Percentiles rank a stretch among this genome's conserved stretches.
phyloP scores from a whole-genome alignment of 225 moss, liverwort and hornwort species.

The Polytrichum formosum region DNA sequence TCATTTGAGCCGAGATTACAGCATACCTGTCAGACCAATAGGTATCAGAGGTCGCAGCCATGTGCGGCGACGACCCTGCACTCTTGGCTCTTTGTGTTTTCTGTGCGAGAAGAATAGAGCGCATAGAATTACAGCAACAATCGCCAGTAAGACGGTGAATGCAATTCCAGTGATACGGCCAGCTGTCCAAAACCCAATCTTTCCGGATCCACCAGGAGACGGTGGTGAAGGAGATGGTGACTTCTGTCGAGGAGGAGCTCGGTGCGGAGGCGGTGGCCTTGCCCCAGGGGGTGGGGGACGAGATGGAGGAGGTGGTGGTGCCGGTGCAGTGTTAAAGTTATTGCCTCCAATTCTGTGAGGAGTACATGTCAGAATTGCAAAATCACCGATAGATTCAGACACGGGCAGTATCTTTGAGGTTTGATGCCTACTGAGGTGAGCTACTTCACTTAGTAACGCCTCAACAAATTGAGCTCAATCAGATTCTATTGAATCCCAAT shows the following conservation, averaged over 20 bases:
- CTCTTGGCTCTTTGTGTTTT: slow-evolving; percentile 28
- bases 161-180: slow-evolving; percentile 40
- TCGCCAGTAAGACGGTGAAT: slow-evolving; percentile 26
- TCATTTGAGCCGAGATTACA: too few relatives aligned
- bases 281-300: slow-evolving; percentile 7
- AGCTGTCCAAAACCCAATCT: slow-evolving; percentile 39
- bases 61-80: slow-evolving; percentile 28
- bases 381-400: not conserved
- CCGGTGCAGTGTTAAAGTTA: slow-evolving; percentile 47
- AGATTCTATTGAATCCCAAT: too few relatives aligned
- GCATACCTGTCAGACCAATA: slow-evolving; percentile 24
- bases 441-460: too few relatives aligned
- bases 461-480: too few relatives aligned
- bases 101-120: slow-evolving; percentile 27
- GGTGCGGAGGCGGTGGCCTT: slow-evolving; percentile 16
- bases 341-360: slow-evolving; percentile 51
- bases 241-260: slow-evolving; percentile 14
- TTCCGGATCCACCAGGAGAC: slow-evolving; percentile 8
- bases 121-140: slow-evolving; percentile 17
- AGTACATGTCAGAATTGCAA: not conserved
- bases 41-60: slow-evolving; percentile 49
- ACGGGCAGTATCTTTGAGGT: not conserved
- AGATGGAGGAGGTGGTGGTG: slow-evolving; percentile 44
- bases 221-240: slow-evolving; percentile 9
- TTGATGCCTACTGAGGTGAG: too few relatives aligned